Evolutionary conservation across 2,329 filamentous ascomycete species (phyloP).

Genomic region (Trichoderma semiorbis): DNA sequence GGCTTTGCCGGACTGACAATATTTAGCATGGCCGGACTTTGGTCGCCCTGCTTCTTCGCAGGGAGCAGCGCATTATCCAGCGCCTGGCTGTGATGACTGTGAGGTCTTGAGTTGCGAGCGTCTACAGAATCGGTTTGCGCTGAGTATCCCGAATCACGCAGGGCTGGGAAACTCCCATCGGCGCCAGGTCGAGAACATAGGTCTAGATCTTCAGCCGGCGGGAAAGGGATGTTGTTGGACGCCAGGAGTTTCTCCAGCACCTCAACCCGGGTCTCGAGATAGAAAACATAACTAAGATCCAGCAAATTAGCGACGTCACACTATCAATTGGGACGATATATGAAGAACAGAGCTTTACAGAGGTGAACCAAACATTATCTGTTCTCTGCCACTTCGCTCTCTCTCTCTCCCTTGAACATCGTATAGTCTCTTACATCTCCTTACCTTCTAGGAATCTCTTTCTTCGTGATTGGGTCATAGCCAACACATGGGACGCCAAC

Average conservation of each 20-base stretch:
- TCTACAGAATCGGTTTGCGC: conserved; percentile 33
- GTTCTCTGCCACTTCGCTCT: not conserved
- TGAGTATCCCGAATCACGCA: conserved; percentile 33
- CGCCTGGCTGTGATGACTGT: conserved; percentile 30
- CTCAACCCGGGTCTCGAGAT: conserved; percentile 80
- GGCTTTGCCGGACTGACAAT: conserved; percentile 76
- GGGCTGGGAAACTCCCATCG: conserved; percentile 32
- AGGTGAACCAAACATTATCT: not conserved
- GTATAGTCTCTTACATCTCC: conserved; percentile 41
- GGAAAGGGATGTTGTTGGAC: conserved; percentile 67
- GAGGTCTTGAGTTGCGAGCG: conserved; percentile 26
- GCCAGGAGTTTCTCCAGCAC: conserved; percentile 76
- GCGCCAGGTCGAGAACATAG: conserved; percentile 50
- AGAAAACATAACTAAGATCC: conserved; percentile 78
- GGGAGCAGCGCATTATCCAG: conserved; percentile 31
- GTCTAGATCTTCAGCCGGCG: conserved; percentile 68
- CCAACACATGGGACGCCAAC: conserved; percentile 88
- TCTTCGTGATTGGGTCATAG: conserved; percentile 94
- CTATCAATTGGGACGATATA: not conserved
- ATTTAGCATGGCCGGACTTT: conserved; percentile 58
- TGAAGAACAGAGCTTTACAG: not conserved
- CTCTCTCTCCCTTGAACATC: not conserved
- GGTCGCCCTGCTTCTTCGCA: conserved; percentile 32
- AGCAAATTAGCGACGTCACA: conserved; percentile 22
- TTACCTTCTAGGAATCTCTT: conserved; percentile 88